Evolutionary conservation across 805 yeast species (phyloP).

Genomic region (Komagataella populi): DNA sequence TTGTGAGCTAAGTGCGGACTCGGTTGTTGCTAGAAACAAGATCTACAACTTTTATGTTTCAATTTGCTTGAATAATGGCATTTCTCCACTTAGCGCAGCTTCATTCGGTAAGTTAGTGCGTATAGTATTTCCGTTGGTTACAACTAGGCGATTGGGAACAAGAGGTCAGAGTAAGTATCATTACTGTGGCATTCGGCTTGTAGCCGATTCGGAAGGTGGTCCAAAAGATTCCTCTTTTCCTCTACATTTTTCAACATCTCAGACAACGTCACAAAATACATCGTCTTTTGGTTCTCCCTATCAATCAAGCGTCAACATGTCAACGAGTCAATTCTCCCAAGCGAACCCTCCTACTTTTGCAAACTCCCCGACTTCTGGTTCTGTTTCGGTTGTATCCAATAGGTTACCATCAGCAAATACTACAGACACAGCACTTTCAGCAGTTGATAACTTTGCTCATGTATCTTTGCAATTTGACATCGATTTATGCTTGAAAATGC

Average conservation of each 20-base stretch:
- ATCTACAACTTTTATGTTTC: conserved; percentile 56
- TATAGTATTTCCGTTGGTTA: conserved; percentile 48
- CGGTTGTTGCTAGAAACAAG: conserved; percentile 51
- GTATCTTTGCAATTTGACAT: conserved; percentile 2
- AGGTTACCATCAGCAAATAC: not conserved
- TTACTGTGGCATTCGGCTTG: conserved; percentile 58
- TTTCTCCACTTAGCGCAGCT: conserved; percentile 58
- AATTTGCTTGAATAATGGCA: conserved; percentile 37
- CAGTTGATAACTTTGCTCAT: not conserved
- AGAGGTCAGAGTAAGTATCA: conserved; percentile 78
- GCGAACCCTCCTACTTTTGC: not conserved
- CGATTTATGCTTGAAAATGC: not conserved
- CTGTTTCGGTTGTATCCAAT: not conserved
- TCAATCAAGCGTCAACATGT: not conserved
- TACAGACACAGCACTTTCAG: not conserved
- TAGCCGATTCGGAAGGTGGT: conserved; percentile 17
- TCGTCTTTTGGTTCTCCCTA: not conserved
- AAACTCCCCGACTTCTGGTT: not conserved
- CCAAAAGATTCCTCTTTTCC: not conserved
- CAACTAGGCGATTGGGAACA: conserved; percentile 69
- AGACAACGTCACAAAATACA: not conserved
- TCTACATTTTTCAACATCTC: not conserved
- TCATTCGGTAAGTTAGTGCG: conserved; percentile 66
- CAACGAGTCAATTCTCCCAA: not conserved
- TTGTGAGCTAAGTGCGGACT: conserved; percentile 33